Evolutionary conservation across 441 rosid genomes (phyloP).

Genomic region (Macaranga tanarius): DNA sequence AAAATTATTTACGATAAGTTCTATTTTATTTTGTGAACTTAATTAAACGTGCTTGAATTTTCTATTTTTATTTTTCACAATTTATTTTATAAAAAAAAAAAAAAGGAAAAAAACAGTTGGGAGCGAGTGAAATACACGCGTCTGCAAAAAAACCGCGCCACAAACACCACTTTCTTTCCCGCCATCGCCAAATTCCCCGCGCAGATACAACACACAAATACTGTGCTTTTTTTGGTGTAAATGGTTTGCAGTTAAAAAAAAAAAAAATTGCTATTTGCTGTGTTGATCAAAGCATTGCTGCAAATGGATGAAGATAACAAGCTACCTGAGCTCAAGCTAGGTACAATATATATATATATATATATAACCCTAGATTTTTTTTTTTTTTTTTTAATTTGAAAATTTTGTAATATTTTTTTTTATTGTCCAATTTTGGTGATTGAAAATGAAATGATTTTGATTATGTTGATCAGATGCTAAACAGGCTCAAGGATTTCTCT

Average conservation of each 20-base stretch:
- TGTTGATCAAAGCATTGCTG: neutral
- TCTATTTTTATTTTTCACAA: too few relatives aligned
- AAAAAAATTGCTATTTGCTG: too few relatives aligned
- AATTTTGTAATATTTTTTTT: constrained; percentile 6
- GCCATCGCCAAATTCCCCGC: constrained; percentile 39
- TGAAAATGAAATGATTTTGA: constrained; percentile 8
- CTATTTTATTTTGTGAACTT: too few relatives aligned
- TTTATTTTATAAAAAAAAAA: too few relatives aligned
- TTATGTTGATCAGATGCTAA: constrained; percentile 54
- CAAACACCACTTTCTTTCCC: constrained; percentile 41
- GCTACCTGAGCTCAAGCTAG: constrained; percentile 94
- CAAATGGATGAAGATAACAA: constrained; percentile 63
- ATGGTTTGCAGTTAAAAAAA: neutral
- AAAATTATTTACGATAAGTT: too few relatives aligned
- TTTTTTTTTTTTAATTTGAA: constrained; percentile 1
- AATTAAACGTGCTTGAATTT: too few relatives aligned
- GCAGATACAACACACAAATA: neutral
- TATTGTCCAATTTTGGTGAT: neutral
- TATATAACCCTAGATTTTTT: constrained; percentile 34
- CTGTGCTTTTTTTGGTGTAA: too few relatives aligned
- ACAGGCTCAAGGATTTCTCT: constrained; percentile 97
- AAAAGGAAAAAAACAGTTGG: neutral
- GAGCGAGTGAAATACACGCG: constrained; percentile 34
- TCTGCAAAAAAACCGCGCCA: constrained; percentile 52
- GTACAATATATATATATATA: too few relatives aligned